phyloP scores from a whole-genome alignment of 306 rosid species.

The Biancaea sappan region DNA sequence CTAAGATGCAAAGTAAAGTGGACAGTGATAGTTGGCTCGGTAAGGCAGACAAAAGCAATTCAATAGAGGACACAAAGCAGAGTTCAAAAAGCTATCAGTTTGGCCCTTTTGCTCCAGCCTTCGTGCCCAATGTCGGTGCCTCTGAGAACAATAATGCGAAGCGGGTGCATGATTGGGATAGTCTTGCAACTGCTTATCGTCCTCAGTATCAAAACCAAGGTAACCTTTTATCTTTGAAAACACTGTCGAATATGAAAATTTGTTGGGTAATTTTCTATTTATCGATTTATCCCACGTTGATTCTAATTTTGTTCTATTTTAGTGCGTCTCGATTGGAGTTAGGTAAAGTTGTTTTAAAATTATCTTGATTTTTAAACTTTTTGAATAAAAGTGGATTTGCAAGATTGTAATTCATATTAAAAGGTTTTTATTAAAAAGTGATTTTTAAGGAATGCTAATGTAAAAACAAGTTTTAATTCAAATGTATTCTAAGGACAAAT shows the following conservation, averaged over 20 bases:
- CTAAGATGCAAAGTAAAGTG: constrained; percentile 33
- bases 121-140: constrained; percentile 44
- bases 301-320: neutral
- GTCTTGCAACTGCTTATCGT: constrained; percentile 56
- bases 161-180: constrained; percentile 65
- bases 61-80: constrained; percentile 42
- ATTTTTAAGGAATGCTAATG: too few relatives aligned
- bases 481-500: too few relatives aligned
- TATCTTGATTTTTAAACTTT: too few relatives aligned
- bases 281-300: neutral
- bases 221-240: constrained; percentile 36
- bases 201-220: constrained; percentile 92
- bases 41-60: constrained; percentile 41
- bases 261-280: neutral
- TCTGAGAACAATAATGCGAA: constrained; percentile 46
- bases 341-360: too few relatives aligned
- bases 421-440: too few relatives aligned
- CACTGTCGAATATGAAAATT: neutral
- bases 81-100: constrained; percentile 61
- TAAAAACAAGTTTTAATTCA: too few relatives aligned
- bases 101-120: constrained; percentile 86
- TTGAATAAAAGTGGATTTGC: too few relatives aligned
- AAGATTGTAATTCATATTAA: too few relatives aligned
- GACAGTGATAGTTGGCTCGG: constrained; percentile 28
- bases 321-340: too few relatives aligned